phyloP scores from a whole-genome alignment of 2,329 filamentous ascomycete genomes.

The Penicillium sp. region DNA sequence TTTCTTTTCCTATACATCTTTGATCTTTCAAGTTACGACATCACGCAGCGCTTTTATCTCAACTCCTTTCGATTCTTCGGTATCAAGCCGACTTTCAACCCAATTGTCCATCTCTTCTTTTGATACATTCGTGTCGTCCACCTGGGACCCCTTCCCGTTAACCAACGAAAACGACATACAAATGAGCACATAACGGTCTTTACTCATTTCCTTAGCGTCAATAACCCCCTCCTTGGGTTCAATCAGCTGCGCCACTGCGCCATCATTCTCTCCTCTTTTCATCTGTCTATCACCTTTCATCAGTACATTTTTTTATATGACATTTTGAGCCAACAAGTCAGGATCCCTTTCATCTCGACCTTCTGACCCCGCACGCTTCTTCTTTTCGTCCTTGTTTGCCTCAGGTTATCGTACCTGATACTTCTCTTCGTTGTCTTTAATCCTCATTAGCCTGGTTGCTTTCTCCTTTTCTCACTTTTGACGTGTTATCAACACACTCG shows the following conservation, averaged over 20 bases:
- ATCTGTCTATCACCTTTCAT: conserved; percentile 24
- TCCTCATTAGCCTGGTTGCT: conserved; percentile 34
- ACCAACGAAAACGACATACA: conserved; percentile 37
- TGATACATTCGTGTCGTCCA: conserved; percentile 14
- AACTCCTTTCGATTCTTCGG: conserved; percentile 11
- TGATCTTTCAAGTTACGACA: conserved; percentile 36
- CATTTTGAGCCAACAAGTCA: conserved; percentile 4
- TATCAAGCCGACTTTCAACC: conserved; percentile 12
- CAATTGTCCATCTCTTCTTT: background rate
- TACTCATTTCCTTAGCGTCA: conserved; percentile 36
- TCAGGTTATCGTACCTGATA: conserved; percentile 26
- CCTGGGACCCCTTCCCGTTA: conserved; percentile 14
- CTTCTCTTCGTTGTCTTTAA: conserved; percentile 28
- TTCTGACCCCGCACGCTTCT: conserved; percentile 8
- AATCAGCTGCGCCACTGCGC: conserved; percentile 28
- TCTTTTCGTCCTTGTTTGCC: conserved; percentile 20
- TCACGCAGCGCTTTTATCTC: conserved; percentile 40
- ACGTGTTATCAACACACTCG: conserved; percentile 13
- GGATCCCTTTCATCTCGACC: conserved; percentile 1
- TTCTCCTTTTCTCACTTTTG: conserved; percentile 16
- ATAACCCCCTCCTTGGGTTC: conserved; percentile 26
- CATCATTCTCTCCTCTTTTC: conserved; percentile 26
- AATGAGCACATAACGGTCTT: conserved; percentile 45
- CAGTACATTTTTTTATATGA: conserved; percentile 28
- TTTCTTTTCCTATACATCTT: conserved; percentile 29